Conservation (phyloP, 345 rosid genomes). For the Eucalyptus globulus region DNA sequence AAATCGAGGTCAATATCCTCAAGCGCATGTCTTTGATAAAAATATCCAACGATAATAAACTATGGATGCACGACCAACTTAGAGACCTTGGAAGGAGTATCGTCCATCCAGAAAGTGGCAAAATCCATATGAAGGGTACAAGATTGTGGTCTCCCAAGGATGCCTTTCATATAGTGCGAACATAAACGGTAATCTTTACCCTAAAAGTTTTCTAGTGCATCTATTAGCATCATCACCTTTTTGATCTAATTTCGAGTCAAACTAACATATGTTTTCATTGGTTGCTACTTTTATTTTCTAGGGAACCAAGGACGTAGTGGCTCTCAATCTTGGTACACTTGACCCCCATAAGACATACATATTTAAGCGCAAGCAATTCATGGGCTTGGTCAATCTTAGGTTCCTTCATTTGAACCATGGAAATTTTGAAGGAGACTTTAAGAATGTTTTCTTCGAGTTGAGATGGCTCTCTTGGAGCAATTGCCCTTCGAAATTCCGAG, state of each 20-base stretch:
- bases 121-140: background rate
- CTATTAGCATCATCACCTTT: background rate
- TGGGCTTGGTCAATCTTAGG: background rate
- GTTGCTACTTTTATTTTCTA: background rate
- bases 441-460: background rate
- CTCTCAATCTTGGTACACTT: background rate
- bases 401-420: background rate
- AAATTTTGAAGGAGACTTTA: background rate
- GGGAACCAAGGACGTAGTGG: background rate
- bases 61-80: background rate
- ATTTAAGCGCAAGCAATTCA: background rate
- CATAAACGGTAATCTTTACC: background rate
- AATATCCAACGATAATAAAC: fast-evolving
- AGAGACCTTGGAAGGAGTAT: background rate
- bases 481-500: background rate
- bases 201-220: background rate
- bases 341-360: fast-evolving
- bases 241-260: background rate
- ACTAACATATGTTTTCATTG: background rate
- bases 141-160: background rate
- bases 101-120: background rate
- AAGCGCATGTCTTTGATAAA: fast-evolving
- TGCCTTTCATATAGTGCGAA: background rate
- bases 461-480: background rate
- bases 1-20: too few relatives aligned